A percentile compares a stretch with the other conserved stretches of the same genome.
Evolutionary conservation across 2,329 filamentous ascomycete species (phyloP).

Genomic region (Capronia coronata): DNA sequence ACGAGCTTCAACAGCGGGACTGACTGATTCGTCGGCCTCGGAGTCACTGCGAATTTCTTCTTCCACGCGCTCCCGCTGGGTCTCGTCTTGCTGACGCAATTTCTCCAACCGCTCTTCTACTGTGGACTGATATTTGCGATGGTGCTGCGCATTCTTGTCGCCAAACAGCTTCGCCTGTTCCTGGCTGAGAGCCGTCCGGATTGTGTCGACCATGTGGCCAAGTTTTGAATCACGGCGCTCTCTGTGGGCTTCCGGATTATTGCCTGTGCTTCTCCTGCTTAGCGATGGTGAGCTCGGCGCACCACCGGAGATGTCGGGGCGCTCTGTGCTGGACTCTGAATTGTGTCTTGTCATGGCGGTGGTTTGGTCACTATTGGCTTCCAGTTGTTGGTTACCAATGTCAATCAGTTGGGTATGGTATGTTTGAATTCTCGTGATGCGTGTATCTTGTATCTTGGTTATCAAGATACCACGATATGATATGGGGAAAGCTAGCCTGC

Average conservation of each 20-base stretch:
- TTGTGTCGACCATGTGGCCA: conserved; percentile 15
- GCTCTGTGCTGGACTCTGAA: neutral
- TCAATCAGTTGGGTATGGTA: neutral
- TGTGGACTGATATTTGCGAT: conserved; percentile 3
- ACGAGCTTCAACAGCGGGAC: conserved; percentile 19
- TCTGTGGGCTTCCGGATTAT: neutral
- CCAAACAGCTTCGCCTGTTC: conserved; percentile 16
- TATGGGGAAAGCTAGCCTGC: neutral
- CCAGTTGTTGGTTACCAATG: neutral
- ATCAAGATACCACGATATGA: neutral
- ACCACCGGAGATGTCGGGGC: conserved; percentile 2
- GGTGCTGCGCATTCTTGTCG: conserved; percentile 1
- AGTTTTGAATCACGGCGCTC: conserved; percentile 15
- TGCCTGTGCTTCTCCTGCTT: conserved; percentile 3
- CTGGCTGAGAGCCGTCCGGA: conserved; percentile 13
- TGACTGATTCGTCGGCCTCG: conserved; percentile 8
- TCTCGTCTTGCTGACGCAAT: conserved; percentile 4
- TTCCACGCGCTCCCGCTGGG: conserved; percentile 5
- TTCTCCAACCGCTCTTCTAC: neutral
- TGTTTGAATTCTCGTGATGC: neutral
- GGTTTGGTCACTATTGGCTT: neutral
- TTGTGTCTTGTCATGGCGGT: conserved; percentile 8
- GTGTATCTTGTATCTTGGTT: neutral
- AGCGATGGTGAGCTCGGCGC: neutral
- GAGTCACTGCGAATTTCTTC: conserved; percentile 3